Percentiles rank a stretch among this genome's conserved stretches.
Conservation (phyloP, 2,329 filamentous ascomycete species). For the Lecanosticta acicola region DNA sequence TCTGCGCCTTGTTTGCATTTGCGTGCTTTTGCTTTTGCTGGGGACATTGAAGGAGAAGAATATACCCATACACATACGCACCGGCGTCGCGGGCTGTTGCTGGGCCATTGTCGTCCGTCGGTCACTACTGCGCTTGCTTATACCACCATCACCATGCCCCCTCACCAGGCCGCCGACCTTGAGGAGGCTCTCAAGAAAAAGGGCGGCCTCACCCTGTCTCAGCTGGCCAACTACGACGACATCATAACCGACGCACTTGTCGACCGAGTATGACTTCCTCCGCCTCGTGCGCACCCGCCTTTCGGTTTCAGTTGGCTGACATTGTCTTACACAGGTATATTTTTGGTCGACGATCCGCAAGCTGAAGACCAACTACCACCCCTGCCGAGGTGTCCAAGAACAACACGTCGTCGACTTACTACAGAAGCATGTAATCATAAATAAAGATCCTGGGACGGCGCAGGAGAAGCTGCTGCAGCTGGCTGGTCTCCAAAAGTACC, state of each 20-base stretch:
- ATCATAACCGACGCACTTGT: constrained; percentile 90
- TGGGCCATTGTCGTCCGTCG: background rate
- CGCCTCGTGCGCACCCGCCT: background rate
- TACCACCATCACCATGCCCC: constrained; percentile 21
- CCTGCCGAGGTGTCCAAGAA: constrained; percentile 70
- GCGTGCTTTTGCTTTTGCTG: background rate
- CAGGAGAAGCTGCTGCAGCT: constrained; percentile 68
- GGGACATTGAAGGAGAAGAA: background rate
- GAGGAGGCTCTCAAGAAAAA: constrained; percentile 51
- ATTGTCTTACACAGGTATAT: constrained; percentile 59
- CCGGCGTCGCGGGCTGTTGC: background rate
- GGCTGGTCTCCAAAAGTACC: constrained; percentile 67
- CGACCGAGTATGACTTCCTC: constrained; percentile 67
- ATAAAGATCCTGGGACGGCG: constrained; percentile 64
- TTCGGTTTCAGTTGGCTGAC: constrained; percentile 4
- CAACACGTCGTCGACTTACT: constrained; percentile 57
- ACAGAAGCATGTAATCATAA: constrained; percentile 63
- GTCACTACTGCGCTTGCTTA: background rate
- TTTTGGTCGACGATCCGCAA: constrained; percentile 97
- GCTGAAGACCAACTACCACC: constrained; percentile 79
- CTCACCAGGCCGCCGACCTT: constrained; percentile 32
- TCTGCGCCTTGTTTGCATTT: background rate
- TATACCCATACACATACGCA: constrained; percentile 7
- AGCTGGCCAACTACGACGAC: constrained; percentile 91
- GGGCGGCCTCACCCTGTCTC: constrained; percentile 74